Evolutionary conservation across 345 rosid genomes (phyloP).

Genomic region (Euclidium syriacum): DNA sequence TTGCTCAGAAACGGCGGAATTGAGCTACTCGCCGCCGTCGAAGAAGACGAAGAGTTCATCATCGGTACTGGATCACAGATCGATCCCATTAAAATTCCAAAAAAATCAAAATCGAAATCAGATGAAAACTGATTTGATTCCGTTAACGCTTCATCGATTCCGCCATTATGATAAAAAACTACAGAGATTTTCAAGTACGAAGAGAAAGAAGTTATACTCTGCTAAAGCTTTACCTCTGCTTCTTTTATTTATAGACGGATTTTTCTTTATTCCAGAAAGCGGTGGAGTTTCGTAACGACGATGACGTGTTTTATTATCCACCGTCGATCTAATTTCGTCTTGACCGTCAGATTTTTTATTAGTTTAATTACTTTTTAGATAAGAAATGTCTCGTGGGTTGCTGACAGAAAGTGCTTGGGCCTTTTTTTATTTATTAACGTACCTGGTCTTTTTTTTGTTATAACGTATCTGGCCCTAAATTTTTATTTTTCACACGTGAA

Average conservation of each 20-base stretch:
- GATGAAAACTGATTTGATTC: not conserved
- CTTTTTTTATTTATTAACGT: not conserved
- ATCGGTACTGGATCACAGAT: slow-evolving; percentile 30
- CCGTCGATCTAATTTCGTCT: slow-evolving; percentile 6
- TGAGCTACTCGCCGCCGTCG: slow-evolving; percentile 13
- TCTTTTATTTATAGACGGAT: slow-evolving; percentile 9
- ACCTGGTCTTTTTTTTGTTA: slow-evolving; percentile 13
- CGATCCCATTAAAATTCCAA: slow-evolving; percentile 23
- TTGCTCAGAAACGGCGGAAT: slow-evolving; percentile 59
- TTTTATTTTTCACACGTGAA: slow-evolving; percentile 16
- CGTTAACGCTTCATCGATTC: not conserved
- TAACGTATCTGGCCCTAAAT: slow-evolving; percentile 18
- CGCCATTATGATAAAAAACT: not conserved
- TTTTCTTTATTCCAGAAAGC: slow-evolving; percentile 13
- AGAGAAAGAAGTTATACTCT: not conserved
- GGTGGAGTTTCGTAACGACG: slow-evolving; percentile 15
- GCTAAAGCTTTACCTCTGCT: not conserved
- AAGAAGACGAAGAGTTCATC: slow-evolving; percentile 9
- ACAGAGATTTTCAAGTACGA: slow-evolving; percentile 2
- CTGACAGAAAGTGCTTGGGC: not conserved
- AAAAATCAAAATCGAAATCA: not conserved
- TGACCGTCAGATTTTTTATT: not conserved
- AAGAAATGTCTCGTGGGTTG: slow-evolving; percentile 18
- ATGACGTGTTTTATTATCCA: not conserved
- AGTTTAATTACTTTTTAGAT: not conserved